Conservation (phyloP, 768 basidiomycete species). For the Lentinula sp. region DNA sequence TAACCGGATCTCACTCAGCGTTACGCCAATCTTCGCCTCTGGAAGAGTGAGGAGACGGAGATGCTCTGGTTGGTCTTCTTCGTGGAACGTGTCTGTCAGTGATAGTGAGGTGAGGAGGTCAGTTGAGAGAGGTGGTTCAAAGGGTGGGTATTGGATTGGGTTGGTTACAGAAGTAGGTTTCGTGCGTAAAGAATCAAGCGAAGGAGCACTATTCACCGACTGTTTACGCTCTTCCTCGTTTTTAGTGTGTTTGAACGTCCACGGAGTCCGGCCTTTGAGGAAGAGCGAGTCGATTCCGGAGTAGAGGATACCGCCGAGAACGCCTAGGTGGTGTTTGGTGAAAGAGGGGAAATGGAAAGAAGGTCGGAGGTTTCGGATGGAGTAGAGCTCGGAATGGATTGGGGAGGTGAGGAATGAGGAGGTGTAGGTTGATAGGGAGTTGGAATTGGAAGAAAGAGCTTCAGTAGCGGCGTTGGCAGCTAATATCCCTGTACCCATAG, state of each 20-base stretch:
- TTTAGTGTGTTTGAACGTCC: conserved; percentile 77
- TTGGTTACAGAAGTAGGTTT: conserved; percentile 77
- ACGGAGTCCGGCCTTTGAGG: conserved; percentile 79
- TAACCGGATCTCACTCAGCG: conserved; percentile 13
- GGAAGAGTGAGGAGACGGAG: conserved; percentile 47
- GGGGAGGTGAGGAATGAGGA: conserved; percentile 64
- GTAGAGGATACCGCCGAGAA: conserved; percentile 85
- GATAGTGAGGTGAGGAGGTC: conserved; percentile 88
- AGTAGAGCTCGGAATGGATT: conserved; percentile 80
- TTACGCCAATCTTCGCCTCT: conserved; percentile 14
- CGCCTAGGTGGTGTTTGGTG: conserved; percentile 38
- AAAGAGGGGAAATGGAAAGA: conserved; percentile 62
- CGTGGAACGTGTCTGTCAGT: conserved; percentile 91
- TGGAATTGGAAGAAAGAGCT: conserved; percentile 30
- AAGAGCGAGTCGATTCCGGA: conserved; percentile 85
- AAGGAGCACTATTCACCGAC: conserved; percentile 8
- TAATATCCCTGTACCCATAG: conserved; percentile 98
- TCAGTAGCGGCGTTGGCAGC: conserved; percentile 86
- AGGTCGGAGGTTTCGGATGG: conserved; percentile 88
- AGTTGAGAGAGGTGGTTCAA: conserved; percentile 86
- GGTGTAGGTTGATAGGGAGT: conserved; percentile 3
- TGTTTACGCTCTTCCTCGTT: conserved; percentile 23
- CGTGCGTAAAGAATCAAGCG: conserved; percentile 69
- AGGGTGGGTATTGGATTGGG: conserved; percentile 76
- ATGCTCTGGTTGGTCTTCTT: conserved; percentile 94